A percentile compares a stretch with the other conserved stretches of the same genome.
These are phyloP conservation scores for Lactarius indigo DNA, from an alignment of 768 basidiomycete genomes.

Conservation along the genomic window DNA sequence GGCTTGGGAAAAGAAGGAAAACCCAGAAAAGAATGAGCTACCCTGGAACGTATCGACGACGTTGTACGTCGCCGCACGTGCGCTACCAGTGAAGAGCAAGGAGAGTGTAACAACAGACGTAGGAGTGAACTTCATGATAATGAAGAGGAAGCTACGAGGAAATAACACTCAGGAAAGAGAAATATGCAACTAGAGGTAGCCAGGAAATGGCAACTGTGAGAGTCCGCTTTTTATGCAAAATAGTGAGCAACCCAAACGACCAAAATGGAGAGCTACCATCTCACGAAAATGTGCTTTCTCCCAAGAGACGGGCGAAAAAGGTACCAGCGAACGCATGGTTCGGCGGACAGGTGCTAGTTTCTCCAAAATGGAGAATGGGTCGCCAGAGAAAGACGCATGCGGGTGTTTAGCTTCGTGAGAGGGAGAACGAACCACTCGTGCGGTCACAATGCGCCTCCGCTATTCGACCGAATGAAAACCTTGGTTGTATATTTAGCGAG, in stretches of 20 bases:
- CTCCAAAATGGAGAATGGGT: not conserved
- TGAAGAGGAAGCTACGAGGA: not conserved
- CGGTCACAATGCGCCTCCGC: not conserved
- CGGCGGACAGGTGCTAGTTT: not conserved
- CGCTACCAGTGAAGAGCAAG: constrained; percentile 33
- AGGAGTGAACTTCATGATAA: not conserved
- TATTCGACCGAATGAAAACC: not conserved
- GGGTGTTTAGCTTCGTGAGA: not conserved
- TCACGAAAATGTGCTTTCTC: not conserved
- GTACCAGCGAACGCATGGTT: not conserved
- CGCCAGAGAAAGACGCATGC: not conserved
- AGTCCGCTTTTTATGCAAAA: constrained; percentile 6
- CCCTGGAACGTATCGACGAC: constrained; percentile 45
- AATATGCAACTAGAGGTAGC: not conserved
- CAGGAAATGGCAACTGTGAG: not conserved
- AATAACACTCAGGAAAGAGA: not conserved
- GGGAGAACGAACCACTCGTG: not conserved
- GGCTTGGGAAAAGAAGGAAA: constrained; percentile 44
- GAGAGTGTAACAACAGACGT: not conserved
- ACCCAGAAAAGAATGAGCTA: constrained; percentile 47
- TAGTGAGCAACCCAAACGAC: not conserved
- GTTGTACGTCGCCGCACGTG: constrained; percentile 44
- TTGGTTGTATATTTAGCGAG: not conserved
- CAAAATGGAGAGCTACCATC: not conserved
- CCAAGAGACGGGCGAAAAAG: not conserved